Evolutionary conservation across 345 rosid genomes (phyloP), one percentile per base, ranked within the genome.

Genomic region (Gossypium ekmanianum): DNA sequence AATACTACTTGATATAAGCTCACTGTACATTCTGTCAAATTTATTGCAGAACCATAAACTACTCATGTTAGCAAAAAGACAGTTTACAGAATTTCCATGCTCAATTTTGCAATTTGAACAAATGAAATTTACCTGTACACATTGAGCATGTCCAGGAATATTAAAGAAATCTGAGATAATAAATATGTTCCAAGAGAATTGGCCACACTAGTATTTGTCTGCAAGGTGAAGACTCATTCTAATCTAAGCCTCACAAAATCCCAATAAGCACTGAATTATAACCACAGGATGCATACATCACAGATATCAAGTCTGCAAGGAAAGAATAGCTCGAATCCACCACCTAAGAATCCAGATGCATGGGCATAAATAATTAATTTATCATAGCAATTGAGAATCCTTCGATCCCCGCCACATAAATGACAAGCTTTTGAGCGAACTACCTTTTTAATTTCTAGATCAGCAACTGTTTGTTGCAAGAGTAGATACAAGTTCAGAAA

Each of bases 201-300:
- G 79, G 99, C 98, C 76, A 86, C 99, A 81, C 99, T 96, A 66
- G 99, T 96, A 81, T 96, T 96, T 71, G 97, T 96, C 99, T 96
- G 95, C 87, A 89, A 71, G 41, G 71, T 22, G 39, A 68, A 56
- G 65, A 43, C 13, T 26, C 67, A 45, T 20, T 68, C 16, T 26
- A 68, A 67, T 68, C 16, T 26, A 68, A 67, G 71, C 17, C 41
- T 59, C 41, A 59, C 44, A 10, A 43, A 56, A 67, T 43, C 45
- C 29, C 24, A 66, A 56, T 14, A 44, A 43, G 44, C 48, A 67
- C 17, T 45, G 9, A 76, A 68, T 24, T 70, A 50, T 48, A 68
- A 50, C 58, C 44, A 68, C 9, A 16, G 41, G 22, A 68, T 6
- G 41, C 22, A 54, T 68, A 13, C 41, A 48, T 70, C 61, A 69